Evolutionary conservation across 2,329 filamentous ascomycete genomes (phyloP).

Genomic region (Hypocrella siamensis): DNA sequence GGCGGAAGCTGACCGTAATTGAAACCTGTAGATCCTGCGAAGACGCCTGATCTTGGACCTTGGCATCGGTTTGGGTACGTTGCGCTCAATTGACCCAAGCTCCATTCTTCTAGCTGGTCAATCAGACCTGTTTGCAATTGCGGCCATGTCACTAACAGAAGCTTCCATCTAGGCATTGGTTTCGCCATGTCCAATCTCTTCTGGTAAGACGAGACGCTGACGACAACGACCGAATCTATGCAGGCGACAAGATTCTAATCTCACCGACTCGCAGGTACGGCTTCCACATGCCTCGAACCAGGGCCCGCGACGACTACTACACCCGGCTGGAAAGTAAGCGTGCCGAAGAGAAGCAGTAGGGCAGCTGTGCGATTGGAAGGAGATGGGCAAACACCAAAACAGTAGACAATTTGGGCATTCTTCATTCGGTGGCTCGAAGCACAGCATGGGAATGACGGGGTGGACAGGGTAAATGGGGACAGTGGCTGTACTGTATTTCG

Average conservation of each 20-base stretch:
- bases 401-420: too few relatives aligned
- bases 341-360: slow-evolving; percentile 18
- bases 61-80: slow-evolving; percentile 38
- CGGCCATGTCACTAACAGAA: slow-evolving; percentile 16
- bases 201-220: slow-evolving; percentile 30
- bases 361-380: not conserved
- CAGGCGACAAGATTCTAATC: slow-evolving; percentile 4
- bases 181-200: slow-evolving; percentile 38
- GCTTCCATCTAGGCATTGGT: slow-evolving; percentile 34
- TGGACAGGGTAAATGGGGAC: too few relatives aligned
- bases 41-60: slow-evolving; percentile 42
- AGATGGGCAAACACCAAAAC: too few relatives aligned
- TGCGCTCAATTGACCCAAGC: not conserved
- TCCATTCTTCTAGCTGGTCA: not conserved
- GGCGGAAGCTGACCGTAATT: too few relatives aligned
- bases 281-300: slow-evolving; percentile 44
- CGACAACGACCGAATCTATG: not conserved
- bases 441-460: too few relatives aligned
- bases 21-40: slow-evolving; percentile 43
- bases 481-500: too few relatives aligned
- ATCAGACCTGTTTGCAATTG: not conserved
- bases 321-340: slow-evolving; percentile 41
- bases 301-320: slow-evolving; percentile 43
- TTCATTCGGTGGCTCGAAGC: too few relatives aligned
- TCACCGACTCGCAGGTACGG: slow-evolving; percentile 35